phyloP scores from a whole-genome alignment of 495 filamentous ascomycete genomes.

The Oleoguttula mirabilis region DNA sequence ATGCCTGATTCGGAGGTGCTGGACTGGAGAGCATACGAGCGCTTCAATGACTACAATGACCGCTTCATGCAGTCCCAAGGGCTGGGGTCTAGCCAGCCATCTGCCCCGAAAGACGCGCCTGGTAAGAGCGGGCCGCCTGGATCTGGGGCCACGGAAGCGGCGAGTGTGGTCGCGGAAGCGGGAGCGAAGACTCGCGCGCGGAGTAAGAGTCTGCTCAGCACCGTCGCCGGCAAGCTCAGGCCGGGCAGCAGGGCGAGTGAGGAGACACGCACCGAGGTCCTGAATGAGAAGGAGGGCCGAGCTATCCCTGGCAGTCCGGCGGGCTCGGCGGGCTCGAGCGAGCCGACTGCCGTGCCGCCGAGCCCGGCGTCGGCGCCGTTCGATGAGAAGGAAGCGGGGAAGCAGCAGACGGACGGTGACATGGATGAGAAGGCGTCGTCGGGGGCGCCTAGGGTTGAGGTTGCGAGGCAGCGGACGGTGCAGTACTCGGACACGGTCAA shows the following conservation, averaged over 20 bases:
- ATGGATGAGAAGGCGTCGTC: slow-evolving; percentile 1
- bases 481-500: slow-evolving; percentile 17
- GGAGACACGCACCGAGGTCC: slow-evolving; percentile 27
- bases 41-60: slow-evolving; percentile 66
- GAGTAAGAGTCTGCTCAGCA: slow-evolving; percentile 11
- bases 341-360: slow-evolving; percentile 13
- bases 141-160: slow-evolving; percentile 10
- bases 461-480: slow-evolving; percentile 9
- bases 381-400: slow-evolving; percentile 31
- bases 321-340: slow-evolving; percentile 18
- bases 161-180: background rate
- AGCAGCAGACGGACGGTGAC: background rate
- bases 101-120: slow-evolving; percentile 14
- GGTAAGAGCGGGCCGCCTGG: slow-evolving; percentile 26
- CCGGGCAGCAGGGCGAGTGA: slow-evolving; percentile 15
- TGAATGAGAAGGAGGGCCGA: slow-evolving; percentile 32
- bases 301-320: slow-evolving; percentile 37
- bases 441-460: background rate
- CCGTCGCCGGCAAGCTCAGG: slow-evolving; percentile 7
- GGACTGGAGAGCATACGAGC: slow-evolving; percentile 88
- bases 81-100: slow-evolving; percentile 25
- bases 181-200: background rate
- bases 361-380: slow-evolving; percentile 10
- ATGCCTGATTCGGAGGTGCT: slow-evolving; percentile 93
- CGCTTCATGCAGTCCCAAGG: slow-evolving; percentile 57